Percentiles rank a stretch among this genome's conserved stretches.
Conservation (phyloP, 768 basidiomycete species). For the Podaxis rugospora region DNA sequence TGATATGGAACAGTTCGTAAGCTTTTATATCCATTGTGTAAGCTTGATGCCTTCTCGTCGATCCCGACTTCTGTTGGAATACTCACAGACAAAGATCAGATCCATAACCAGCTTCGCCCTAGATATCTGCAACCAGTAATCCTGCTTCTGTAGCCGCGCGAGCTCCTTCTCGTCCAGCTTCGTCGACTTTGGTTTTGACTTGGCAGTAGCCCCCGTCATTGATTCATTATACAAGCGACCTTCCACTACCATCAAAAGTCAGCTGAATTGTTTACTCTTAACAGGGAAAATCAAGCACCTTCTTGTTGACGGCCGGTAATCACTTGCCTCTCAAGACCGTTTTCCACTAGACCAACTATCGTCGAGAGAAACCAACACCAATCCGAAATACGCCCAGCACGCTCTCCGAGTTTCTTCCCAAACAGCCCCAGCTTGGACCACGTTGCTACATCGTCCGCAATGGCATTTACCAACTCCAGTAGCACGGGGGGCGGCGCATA, state of each 20-base stretch:
- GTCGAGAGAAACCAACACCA: conserved; percentile 87
- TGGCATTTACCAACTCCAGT: conserved; percentile 68
- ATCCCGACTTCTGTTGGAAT: not conserved
- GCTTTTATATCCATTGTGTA: conserved; percentile 35
- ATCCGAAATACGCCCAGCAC: conserved; percentile 72
- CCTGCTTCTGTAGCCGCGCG: conserved; percentile 59
- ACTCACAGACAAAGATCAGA: conserved; percentile 80
- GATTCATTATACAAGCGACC: conserved; percentile 71
- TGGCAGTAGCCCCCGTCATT: conserved; percentile 62
- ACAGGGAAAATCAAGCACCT: conserved; percentile 36
- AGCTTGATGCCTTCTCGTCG: conserved; percentile 6
- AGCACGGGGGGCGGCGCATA: conserved; percentile 81
- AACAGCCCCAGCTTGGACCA: conserved; percentile 67
- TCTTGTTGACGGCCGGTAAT: conserved; percentile 59
- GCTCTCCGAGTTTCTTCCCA: conserved; percentile 57
- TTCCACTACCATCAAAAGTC: conserved; percentile 47
- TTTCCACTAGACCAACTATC: conserved; percentile 77
- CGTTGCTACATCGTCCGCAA: conserved; percentile 80
- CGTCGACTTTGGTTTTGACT: conserved; percentile 54
- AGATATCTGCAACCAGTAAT: conserved; percentile 71
- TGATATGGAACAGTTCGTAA: conserved; percentile 73
- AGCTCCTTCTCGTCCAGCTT: conserved; percentile 72
- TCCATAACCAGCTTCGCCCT: conserved; percentile 78
- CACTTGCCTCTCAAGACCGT: conserved; percentile 73
- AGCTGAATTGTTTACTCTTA: conserved; percentile 1